Base-by-base conservation (phyloP, 1,139 yeast species). In the Protomyces inundatus region DNA sequence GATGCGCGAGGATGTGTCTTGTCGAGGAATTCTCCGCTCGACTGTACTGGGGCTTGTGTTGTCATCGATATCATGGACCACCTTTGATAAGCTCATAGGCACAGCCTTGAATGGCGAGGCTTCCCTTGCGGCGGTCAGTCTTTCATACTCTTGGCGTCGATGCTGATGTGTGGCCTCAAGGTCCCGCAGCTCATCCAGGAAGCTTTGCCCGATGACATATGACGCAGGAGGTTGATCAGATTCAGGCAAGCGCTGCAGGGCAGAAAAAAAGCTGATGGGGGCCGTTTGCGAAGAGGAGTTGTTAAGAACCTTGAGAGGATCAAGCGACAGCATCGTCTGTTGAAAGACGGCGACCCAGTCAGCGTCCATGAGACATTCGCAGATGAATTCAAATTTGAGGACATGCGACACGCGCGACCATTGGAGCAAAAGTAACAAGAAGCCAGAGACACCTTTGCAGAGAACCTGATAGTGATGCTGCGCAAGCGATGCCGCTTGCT, bases 321-420 rank as follows among this genome's bases (percentile, higher is more conserved):
- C 54, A 3, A 58, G 36, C 12, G 62, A 34, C 52, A 58, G 42
- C 55, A 58, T 34, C 7, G 62, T 56, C 32, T 58, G 62, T 32
- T 58, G 62, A 35, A 52, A 58, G 10, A 55, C 54, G n/a, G 53
- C 56, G 16, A 58, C 46, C 62, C 62, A 84, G 64, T 84, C 83
- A 7, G 86, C 82, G 73, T 95, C 98, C 73, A 87, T 88, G 46
- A 93, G 73, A 34, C 93, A 73, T 0, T 90, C 82, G 1, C 87
- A 76, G 12, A 93, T 76, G 71, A 86, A 88, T 73, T 90, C 95
- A 72, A 81, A 85, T 73, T 91, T 91, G 69, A 90, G 74, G 1
- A 90, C 77, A 73, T 93, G 96, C 61, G 84, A 86, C 10, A 81
- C 75, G 71, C 87, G 88, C 73, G 90, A 86, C 97, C 98, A 93